Evolutionary conservation across 192 early-diverging fungal genomes (phyloP), one percentile per base, ranked within the genome.

Genomic region (Backusella psychrophila): DNA sequence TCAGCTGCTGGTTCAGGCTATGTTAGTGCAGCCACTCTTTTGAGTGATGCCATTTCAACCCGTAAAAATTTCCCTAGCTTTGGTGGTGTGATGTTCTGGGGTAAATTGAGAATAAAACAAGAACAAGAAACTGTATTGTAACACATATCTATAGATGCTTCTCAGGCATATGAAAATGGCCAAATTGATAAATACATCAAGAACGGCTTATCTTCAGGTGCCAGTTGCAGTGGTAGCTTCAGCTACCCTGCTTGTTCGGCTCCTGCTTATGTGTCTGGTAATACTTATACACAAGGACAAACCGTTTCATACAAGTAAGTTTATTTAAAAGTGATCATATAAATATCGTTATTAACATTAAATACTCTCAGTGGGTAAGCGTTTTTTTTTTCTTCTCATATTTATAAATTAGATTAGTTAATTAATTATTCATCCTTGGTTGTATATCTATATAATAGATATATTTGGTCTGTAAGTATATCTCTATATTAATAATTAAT

Each of bases 41-140:
- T 46, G 63, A 69, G 73, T 38, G 87, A 87, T 77, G 81, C 80
- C 14, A 70, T 81, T 42, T 49, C 65, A 52, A 78, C 84, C 29
- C 81, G 83, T 9, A 19, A 75, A 59, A 80, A 80, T 70, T 87
- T 87, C 81, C 72, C 73, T 17, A 80, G 81, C 38, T 85, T 90
- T 63, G 89, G 88, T 59, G 89, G 89, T 33, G 84, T 89, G 15
- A 90, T 90, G 89, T 80, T 85, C 26, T 90, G 89, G 89, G 79
- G 77, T 78, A 74, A 67, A 17, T n/a, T 33, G 3, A 12, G 2
- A 26, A 63, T 14, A 26, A 29, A 63, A 63, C 11, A 26, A 63
- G 12, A 63, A 1, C 1, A 26, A 59, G 1, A n/a, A 29, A 26
- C 17, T 52, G 15, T 49, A 6, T 31, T 19, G 2, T 72, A 31